Base-by-base conservation (phyloP, 371 early-diverging fungal species). In the Entomophthora muscae region DNA sequence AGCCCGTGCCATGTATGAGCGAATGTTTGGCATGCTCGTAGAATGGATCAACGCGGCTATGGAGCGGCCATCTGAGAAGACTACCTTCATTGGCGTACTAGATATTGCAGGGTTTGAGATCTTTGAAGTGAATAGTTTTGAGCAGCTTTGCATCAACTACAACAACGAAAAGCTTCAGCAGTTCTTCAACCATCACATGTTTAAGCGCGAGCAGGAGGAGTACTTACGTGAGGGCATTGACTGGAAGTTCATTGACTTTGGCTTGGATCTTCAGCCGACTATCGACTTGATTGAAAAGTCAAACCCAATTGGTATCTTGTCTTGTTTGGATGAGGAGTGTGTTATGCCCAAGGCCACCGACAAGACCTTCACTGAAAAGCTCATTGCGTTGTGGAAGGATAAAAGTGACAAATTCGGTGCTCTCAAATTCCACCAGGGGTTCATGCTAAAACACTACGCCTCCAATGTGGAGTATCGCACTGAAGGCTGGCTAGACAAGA, bases 61-160 rank as follows among this genome's bases (percentile, higher is more conserved):
- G 65, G 85, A 87, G 70, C 78, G 83, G 13, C 80, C 83, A 0
- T 70, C 75, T 32, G 76, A 79, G 32, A 85, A 83, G 70, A 72
- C 82, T 21, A 82, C 81, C 1, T 99, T 93, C 69, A 99, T 99
- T 69, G 99, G 99, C 53, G 98, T 99, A 3, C 75, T 99, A 23
- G 99, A 99, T 83, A 99, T 99, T 74, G 98, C 98, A 32, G 99
- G 99, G 2, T 99, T 99, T 76, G 99, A 99, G 75, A 99, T 99
- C 59, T 96, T 98, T 68, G 88, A 97, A 68, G 85, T 86, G 64
- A 99, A 99, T 76, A 88, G 89, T 67, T 99, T 99, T 79, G 99
- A 99, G 73, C 99, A 99, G 72, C 81, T 99, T 27, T 97, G 95
- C 72, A 99, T 99, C 78, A 99, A 99, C 76, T 99, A 99, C 74